Evolutionary conservation across 495 filamentous ascomycete genomes (phyloP), one percentile per base, ranked within the genome.

Genomic region (Acidomyces sp.): DNA sequence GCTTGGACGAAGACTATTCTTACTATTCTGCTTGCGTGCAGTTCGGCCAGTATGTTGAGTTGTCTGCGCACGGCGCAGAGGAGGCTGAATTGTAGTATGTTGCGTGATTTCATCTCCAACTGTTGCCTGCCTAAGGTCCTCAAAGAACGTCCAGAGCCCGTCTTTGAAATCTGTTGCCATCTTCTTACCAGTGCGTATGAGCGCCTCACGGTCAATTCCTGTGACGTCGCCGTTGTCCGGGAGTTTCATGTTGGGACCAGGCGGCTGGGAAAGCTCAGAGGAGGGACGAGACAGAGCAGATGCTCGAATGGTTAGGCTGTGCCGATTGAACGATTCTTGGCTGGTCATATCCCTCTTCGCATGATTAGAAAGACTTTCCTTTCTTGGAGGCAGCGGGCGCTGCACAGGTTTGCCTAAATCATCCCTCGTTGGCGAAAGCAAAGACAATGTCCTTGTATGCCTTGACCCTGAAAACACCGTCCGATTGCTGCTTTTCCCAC

Each of bases 121-220:
- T 2, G 90, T 93, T 11, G 85, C 90, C 62, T 97, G 90, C 47
- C 85, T 70, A 19, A 97, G 70, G 59, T 96, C 90, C 55, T 96
- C 90, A 45, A 95, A 71, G 58, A 96, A 97, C 11, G 85, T 94
- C 84, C 84, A 90, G n/a, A 96, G 63, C 0, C 90, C 90, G 28
- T 86, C 75, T 46, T 78, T 78, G 52, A 97, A 72, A 58, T 93
- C 90, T 6, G 80, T 81, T 2, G 90, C 88, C 58, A 96, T 82
- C 56, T 93, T 83, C 54, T 86, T 86, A 33, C 78, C 75, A 1
- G 77, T 79, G 37, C 68, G 70, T 43, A 82, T 52, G 23, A 83
- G 55, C 11, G 64, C 63, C 27, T 82, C 79, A n/a, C 42, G 45
- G 30, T 57, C 55, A 3, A 53, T 35, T 25, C 26, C 41, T 1